Evolutionary conservation across 2,329 filamentous ascomycete genomes (phyloP).

Genomic region (Pleurostoma richardsiae): DNA sequence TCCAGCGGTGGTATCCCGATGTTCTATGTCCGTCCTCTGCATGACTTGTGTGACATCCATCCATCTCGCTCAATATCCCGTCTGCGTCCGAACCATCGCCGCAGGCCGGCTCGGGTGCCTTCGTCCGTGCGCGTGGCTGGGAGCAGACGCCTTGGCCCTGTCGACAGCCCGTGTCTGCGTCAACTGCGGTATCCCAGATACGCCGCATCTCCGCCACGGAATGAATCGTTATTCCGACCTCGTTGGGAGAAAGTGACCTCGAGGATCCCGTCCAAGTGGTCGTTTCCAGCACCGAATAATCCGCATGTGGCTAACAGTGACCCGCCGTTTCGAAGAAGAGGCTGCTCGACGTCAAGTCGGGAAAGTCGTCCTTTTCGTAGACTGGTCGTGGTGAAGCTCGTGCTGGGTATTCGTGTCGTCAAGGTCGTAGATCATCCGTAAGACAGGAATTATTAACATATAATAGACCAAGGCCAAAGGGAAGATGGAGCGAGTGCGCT

Average conservation of each 20-base stretch:
- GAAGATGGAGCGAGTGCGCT: conserved; percentile 32
- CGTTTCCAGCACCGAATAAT: conserved; percentile 11
- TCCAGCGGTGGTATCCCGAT: conserved; percentile 23
- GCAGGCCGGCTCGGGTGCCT: background rate
- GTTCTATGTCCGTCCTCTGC: conserved; percentile 18
- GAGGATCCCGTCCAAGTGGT: conserved; percentile 14
- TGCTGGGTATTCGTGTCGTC: conserved; percentile 25
- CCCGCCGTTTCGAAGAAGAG: conserved; percentile 10
- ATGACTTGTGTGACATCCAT: conserved; percentile 14
- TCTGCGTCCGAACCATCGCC: conserved; percentile 4
- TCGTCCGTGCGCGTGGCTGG: conserved; percentile 1
- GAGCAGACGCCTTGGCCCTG: conserved; percentile 23
- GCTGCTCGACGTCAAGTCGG: conserved; percentile 11
- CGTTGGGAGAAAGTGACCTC: conserved; percentile 5
- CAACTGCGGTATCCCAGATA: conserved; percentile 33
- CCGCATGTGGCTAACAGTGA: conserved; percentile 5
- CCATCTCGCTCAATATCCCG: conserved; percentile 20
- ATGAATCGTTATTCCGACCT: conserved; percentile 17
- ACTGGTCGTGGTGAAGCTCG: conserved; percentile 30
- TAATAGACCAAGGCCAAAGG: conserved; percentile 22
- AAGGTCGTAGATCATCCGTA: conserved; percentile 43
- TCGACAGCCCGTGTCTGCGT: conserved; percentile 41
- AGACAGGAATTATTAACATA: conserved; percentile 26
- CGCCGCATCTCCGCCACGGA: conserved; percentile 24
- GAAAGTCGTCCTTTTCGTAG: conserved; percentile 20